Conservation (phyloP, 2,329 filamentous ascomycete genomes). For the Emericellopsis atlantica region DNA sequence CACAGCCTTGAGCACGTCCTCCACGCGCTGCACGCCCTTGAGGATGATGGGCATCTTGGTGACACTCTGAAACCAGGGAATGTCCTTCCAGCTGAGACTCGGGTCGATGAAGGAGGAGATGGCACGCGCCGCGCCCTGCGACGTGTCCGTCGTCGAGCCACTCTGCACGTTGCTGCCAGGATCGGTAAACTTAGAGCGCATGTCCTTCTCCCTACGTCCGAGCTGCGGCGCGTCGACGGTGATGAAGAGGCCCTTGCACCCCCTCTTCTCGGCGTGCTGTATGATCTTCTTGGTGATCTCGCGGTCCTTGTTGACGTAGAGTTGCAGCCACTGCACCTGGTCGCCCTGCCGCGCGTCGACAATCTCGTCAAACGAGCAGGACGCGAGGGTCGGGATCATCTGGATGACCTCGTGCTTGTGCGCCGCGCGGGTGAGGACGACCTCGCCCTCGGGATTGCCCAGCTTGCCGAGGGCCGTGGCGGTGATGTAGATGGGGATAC, state of each 20-base stretch:
- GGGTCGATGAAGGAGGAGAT: constrained; percentile 98
- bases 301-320: constrained; percentile 95
- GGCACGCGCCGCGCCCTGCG: constrained; percentile 84
- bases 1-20: constrained; percentile 83
- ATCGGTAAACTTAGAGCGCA: constrained; percentile 86
- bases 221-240: constrained; percentile 96
- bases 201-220: constrained; percentile 91
- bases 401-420: constrained; percentile 83
- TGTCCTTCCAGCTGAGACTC: constrained; percentile 82
- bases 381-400: constrained; percentile 97
- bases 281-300: constrained; percentile 83
- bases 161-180: constrained; percentile 72
- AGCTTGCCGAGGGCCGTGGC: constrained; percentile 93
- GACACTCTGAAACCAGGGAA: constrained; percentile 82
- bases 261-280: constrained; percentile 77
- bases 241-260: constrained; percentile 94
- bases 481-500: constrained; percentile 90
- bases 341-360: constrained; percentile 67
- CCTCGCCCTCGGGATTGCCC: constrained; percentile 86
- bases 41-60: constrained; percentile 92
- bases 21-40: constrained; percentile 92
- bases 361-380: constrained; percentile 96
- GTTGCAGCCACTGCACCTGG: constrained; percentile 91
- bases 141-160: constrained; percentile 65
- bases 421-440: constrained; percentile 75